These are phyloP conservation scores for Solanum ahanhuiri DNA, from an alignment of 257 asterid genomes.

Conservation along the genomic window DNA sequence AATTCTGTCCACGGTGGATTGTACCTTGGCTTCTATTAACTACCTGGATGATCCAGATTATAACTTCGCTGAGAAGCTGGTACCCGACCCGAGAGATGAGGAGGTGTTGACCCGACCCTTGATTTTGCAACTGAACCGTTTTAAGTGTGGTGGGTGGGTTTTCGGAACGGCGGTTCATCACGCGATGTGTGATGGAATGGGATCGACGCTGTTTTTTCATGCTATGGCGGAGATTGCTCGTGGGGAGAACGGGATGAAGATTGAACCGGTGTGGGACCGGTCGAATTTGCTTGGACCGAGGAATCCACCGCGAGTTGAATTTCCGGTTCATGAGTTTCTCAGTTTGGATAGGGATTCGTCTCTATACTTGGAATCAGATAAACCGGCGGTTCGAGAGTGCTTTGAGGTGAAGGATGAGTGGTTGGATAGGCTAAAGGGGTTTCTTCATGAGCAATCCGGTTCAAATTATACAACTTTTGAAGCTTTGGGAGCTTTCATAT, in stretches of 20 bases:
- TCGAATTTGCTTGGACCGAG: slow-evolving; percentile 54
- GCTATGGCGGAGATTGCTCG: slow-evolving; percentile 71
- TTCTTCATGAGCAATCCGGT: slow-evolving; percentile 35
- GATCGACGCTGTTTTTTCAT: slow-evolving; percentile 62
- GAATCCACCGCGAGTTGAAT: slow-evolving; percentile 34
- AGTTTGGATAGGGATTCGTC: slow-evolving; percentile 26
- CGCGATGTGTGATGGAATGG: slow-evolving; percentile 63
- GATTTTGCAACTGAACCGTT: slow-evolving; percentile 44
- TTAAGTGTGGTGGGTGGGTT: slow-evolving; percentile 68
- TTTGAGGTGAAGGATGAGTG: slow-evolving; percentile 44
- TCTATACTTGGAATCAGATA: slow-evolving; percentile 34
- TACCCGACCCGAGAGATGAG: slow-evolving; percentile 40
- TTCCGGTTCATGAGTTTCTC: slow-evolving; percentile 38
- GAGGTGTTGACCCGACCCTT: slow-evolving; percentile 35
- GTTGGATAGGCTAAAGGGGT: slow-evolving; percentile 46
- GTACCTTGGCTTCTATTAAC: slow-evolving; percentile 21
- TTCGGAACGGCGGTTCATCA: slow-evolving; percentile 69
- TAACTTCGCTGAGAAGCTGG: slow-evolving; percentile 23
- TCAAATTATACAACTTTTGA: slow-evolving; percentile 64
- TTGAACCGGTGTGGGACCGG: slow-evolving; percentile 68
- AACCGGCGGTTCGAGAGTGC: slow-evolving; percentile 31
- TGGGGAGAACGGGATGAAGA: slow-evolving; percentile 20
- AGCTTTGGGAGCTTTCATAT: slow-evolving; percentile 68
- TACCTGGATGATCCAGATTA: slow-evolving; percentile 30
- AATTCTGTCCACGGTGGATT: slow-evolving; percentile 23